Evolutionary conservation across 176 grass and related monocot species (phyloP).

Genomic region (Musa acuminata): DNA sequence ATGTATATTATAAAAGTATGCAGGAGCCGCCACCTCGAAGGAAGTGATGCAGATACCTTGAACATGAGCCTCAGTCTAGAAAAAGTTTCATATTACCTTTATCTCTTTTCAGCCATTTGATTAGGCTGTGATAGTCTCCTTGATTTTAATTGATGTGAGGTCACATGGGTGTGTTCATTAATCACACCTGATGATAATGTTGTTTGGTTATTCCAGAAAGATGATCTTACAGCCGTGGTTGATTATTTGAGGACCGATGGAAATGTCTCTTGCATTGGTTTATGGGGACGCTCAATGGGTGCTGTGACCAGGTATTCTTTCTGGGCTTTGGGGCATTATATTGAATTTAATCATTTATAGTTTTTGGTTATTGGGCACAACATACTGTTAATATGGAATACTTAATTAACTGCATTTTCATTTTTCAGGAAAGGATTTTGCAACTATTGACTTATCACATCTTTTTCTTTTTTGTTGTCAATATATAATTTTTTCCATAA

Average conservation of each 20-base stretch:
- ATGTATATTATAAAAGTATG: neutral
- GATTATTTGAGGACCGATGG: constrained; percentile 75
- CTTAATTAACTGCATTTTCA: no score
- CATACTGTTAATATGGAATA: neutral
- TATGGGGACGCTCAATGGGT: constrained; percentile 99
- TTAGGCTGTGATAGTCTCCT: neutral
- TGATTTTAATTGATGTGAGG: neutral
- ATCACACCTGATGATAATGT: neutral
- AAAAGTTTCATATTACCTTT: no score
- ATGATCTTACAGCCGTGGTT: constrained; percentile 88
- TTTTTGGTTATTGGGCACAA: neutral
- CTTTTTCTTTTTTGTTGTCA: no score
- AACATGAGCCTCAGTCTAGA: neutral
- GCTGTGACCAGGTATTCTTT: constrained; percentile 72
- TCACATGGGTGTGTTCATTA: neutral
- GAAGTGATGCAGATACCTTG: neutral
- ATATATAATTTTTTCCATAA: no score
- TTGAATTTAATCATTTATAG: constrained; percentile 11
- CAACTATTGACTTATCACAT: no score
- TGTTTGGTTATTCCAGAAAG: constrained; percentile 54
- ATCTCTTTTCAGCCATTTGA: neutral
- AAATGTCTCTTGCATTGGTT: constrained; percentile 75
- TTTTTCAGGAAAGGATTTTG: no score
- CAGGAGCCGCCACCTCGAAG: neutral
- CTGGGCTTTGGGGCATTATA: neutral